These are phyloP conservation scores for Aureobasidium uvarum DNA, from an alignment of 2,329 filamentous ascomycete species.

Conservation along the genomic window DNA sequence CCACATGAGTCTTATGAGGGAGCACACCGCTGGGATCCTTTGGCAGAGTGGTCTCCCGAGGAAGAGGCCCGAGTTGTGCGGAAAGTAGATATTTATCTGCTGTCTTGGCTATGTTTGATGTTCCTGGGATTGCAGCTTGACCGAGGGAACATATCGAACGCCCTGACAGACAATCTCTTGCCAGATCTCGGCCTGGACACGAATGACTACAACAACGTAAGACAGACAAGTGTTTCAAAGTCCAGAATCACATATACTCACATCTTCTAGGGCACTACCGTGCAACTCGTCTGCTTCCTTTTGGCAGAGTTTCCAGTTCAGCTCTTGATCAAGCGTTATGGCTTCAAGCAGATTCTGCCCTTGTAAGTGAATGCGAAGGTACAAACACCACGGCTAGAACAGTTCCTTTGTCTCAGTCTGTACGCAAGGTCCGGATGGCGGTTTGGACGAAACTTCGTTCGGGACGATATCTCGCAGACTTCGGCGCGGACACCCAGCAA, in stretches of 20 bases:
- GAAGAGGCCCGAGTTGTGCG: constrained; percentile 29
- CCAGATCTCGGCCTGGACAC: constrained; percentile 26
- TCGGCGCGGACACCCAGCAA: too few relatives aligned
- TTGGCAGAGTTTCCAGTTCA: constrained; percentile 29
- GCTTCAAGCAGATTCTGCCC: constrained; percentile 28
- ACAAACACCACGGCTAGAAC: too few relatives aligned
- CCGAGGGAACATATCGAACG: constrained; percentile 29
- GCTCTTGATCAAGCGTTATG: constrained; percentile 28
- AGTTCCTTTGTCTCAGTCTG: too few relatives aligned
- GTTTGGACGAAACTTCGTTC: too few relatives aligned
- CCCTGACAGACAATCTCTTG: constrained; percentile 30
- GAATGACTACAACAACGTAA: constrained; percentile 29
- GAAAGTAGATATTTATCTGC: constrained; percentile 28
- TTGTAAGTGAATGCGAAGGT: background rate
- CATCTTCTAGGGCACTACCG: constrained; percentile 27
- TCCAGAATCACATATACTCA: constrained; percentile 33
- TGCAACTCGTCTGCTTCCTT: constrained; percentile 26
- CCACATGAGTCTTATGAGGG: constrained; percentile 25
- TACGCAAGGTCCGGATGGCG: too few relatives aligned
- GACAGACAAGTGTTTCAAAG: background rate
- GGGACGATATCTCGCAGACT: too few relatives aligned
- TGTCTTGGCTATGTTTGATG: constrained; percentile 28
- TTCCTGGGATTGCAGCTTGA: constrained; percentile 28
- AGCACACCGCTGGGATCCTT: constrained; percentile 24
- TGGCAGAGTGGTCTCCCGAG: constrained; percentile 25